phyloP scores from a whole-genome alignment of 2,329 filamentous ascomycete genomes.

The Aspergillus hiratsukae region DNA sequence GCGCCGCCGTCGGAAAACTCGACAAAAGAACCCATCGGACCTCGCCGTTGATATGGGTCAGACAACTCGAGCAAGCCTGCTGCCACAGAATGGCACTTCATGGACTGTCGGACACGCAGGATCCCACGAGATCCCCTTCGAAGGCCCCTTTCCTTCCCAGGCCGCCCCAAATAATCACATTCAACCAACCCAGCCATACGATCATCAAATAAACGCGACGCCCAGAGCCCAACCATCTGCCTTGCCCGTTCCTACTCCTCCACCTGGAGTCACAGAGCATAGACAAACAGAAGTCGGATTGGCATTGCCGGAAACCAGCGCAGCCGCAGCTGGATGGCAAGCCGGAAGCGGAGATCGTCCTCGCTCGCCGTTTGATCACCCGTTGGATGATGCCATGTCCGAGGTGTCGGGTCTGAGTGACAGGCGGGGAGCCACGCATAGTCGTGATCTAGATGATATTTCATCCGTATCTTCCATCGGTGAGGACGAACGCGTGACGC shows the following conservation, averaged over 20 bases:
- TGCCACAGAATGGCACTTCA: neutral
- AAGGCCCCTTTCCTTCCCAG: conserved; percentile 1
- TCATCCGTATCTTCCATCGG: conserved; percentile 27
- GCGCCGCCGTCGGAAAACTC: conserved; percentile 19
- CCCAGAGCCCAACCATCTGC: conserved; percentile 6
- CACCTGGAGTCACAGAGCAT: neutral
- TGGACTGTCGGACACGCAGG: neutral
- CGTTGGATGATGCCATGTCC: conserved; percentile 23
- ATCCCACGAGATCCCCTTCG: conserved; percentile 3
- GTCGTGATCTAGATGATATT: conserved; percentile 23
- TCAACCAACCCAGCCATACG: neutral
- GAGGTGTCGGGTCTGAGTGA: conserved; percentile 21
- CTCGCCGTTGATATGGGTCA: conserved; percentile 7
- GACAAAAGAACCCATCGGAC: conserved; percentile 5
- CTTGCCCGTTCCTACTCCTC: conserved; percentile 1
- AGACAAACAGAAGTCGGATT: neutral
- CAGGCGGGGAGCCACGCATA: conserved; percentile 1
- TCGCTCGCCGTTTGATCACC: conserved; percentile 21
- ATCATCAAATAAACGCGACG: neutral
- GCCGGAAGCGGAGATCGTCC: conserved; percentile 5
- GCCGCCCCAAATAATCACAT: neutral
- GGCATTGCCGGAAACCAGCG: neutral
- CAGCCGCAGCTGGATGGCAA: conserved; percentile 1
- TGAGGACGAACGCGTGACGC: neutral
- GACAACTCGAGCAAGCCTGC: conserved; percentile 8